Evolutionary conservation across 345 rosid species (phyloP), one percentile per base, ranked within the genome.

Genomic region (Lepidium didymum): DNA sequence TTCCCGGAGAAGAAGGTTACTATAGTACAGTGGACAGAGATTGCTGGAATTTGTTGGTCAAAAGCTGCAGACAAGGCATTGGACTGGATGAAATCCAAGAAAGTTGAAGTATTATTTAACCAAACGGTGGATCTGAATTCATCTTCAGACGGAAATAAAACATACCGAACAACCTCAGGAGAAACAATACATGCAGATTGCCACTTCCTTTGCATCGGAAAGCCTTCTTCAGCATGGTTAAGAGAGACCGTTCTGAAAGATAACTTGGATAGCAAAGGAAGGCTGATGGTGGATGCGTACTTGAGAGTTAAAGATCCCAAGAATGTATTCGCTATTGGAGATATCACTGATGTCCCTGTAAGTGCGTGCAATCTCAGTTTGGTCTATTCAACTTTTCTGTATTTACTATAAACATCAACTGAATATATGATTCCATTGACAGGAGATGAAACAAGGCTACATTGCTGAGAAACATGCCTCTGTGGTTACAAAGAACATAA

Each of bases 361-460:
- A 76, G 83, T 12, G 11, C 1, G 10, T 36, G 31, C 8, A 56
- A 3, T 36, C 37, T 56, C 7, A 1, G 44, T 18, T 0, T 55
- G 67, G 35, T 43, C 25, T 57, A 33, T 59, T 10, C 1, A 29
- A 3, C 10, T 42, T 36, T 34, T 15, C 10, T 42, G 5, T 59
- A 25, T 5, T 25, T 60, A 18, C 35, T 40, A 37, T 23, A 21
- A 25, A 7, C 40, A 8, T 41, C 50, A 54, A 15, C 29, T 62
- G 8, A 37, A 14, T 52, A 5, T 10, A 7, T 53, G 7, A 64
- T 54, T 29, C 2, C 8, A 29, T 12, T 43, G 18, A 19, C 78
- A 88, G 90, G 98, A 92, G 78, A 77, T 78, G 66, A 85, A 90
- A 64, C 96, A 90, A 77, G 96, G 96, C 37, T 86, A 82, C 56